Conservation (phyloP, 768 basidiomycete species). For the Boletus speciosus region DNA sequence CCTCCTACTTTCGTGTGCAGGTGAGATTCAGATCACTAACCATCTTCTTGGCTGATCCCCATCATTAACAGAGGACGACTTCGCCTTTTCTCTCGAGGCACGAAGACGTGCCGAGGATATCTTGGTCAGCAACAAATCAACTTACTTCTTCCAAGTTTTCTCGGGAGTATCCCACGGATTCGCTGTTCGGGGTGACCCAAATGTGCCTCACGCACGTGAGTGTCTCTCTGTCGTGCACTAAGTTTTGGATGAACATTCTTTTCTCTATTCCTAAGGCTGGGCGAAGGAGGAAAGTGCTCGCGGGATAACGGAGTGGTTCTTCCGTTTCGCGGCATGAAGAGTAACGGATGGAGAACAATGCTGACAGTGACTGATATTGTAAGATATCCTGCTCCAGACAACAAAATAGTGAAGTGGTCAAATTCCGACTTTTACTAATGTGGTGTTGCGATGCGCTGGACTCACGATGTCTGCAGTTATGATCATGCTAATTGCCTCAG, state of each 20-base stretch:
- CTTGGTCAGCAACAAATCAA: constrained; percentile 42
- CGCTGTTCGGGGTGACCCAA: constrained; percentile 22
- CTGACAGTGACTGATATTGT: background rate
- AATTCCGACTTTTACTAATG: background rate
- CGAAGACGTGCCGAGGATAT: constrained; percentile 56
- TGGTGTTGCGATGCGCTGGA: background rate
- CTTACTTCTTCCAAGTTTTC: constrained; percentile 56
- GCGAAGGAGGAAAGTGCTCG: constrained; percentile 56
- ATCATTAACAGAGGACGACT: constrained; percentile 42
- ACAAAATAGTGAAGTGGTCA: background rate
- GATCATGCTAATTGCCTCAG: background rate
- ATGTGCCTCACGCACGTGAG: constrained; percentile 17
- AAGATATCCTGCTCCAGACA: background rate
- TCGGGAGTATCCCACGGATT: constrained; percentile 37
- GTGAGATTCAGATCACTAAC: constrained; percentile 9
- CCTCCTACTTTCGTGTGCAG: constrained; percentile 26
- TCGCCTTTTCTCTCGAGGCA: constrained; percentile 47
- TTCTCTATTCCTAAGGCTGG: constrained; percentile 39
- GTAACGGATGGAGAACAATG: background rate
- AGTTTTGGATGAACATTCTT: background rate
- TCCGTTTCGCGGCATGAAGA: constrained; percentile 33
- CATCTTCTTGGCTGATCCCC: background rate
- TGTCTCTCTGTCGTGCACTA: background rate
- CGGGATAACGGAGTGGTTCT: constrained; percentile 48
- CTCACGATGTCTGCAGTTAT: background rate